Base-by-base conservation (phyloP, 2,329 filamentous ascomycete genomes). In the Trichophyton simii region DNA sequence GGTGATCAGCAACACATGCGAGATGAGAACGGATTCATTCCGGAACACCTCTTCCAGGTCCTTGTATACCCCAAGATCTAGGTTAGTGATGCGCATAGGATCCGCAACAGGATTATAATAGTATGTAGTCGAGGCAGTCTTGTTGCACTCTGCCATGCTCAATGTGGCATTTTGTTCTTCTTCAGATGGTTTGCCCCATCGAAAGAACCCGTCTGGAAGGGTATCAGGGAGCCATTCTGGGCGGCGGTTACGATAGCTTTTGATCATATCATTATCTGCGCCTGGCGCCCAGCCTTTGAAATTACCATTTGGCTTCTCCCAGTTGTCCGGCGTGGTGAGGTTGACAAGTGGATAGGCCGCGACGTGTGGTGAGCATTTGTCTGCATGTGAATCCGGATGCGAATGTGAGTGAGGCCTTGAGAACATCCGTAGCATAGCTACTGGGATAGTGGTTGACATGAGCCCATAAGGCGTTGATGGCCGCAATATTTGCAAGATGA, bases 241-340 rank as follows among this genome's bases (percentile, higher is more conserved):
- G 2, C 22, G 54, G 0, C 52, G 52, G 18, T 63, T 57, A 20
- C 38, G 36, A 15, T 66, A 65, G 6, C 59, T 22, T 18, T 60
- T 61, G 48, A 65, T 54, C 31, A 63, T 62, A 0, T 59, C 22
- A 18, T 65, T 62, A 28, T 62, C 41, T 18, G 38, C 58, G 1
- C 65, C 66, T 3, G 69, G 69, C 1, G 67, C 65, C 70, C 70
- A 72, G 34, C 70, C 70, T 60, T 71, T 71, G 65, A 66, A 72
- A 48, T 70, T 64, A 3, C 63, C 68, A 8, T 63, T 41, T 8
- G 67, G 61, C 4, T 63, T 62, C 57, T 72, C 68, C 70, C 70
- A 72, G 28, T 67, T 65, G 9, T 68, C 61, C n/a, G 64, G 58
- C n/a, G 59, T 62, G 60, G 71, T 59, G 46, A 71, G 58, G 1